A percentile compares a stretch with the other conserved stretches of the same genome.
Conservation (phyloP, 2,329 filamentous ascomycete species). For the Exophiala sp. region DNA sequence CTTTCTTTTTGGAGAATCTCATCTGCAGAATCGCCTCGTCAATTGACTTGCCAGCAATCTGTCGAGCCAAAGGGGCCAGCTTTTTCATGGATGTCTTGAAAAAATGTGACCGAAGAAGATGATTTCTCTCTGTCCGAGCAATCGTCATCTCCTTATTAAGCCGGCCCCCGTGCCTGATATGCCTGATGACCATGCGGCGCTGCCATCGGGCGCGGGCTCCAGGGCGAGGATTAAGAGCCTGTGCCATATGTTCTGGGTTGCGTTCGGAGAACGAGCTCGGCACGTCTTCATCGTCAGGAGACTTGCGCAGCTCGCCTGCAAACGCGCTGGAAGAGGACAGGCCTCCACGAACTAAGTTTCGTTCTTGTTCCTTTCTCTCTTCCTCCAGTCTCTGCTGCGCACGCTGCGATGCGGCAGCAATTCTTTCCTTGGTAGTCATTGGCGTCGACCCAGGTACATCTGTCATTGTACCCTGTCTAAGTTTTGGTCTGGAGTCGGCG, state of each 20-base stretch:
- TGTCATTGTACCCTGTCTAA: background rate
- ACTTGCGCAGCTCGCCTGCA: constrained; percentile 19
- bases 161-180: constrained; percentile 62
- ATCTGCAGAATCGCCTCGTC: constrained; percentile 93
- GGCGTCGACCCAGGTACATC: background rate
- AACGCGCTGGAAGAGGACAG: constrained; percentile 17
- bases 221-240: constrained; percentile 69
- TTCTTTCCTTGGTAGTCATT: constrained; percentile 11
- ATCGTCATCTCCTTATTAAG: constrained; percentile 62
- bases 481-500: background rate
- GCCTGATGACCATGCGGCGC: constrained; percentile 73
- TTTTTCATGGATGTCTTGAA: constrained; percentile 90
- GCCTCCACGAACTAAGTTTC: constrained; percentile 9
- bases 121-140: constrained; percentile 57
- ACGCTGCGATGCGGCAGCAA: constrained; percentile 8
- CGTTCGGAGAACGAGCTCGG: constrained; percentile 29
- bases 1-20: constrained; percentile 91
- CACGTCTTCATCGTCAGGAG: background rate
- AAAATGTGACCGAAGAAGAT: constrained; percentile 58
- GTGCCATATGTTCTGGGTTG: constrained; percentile 52
- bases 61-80: constrained; percentile 73
- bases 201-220: constrained; percentile 66
- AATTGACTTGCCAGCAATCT: constrained; percentile 88
- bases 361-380: constrained; percentile 10
- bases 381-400: constrained; percentile 12